A percentile compares a stretch with the other conserved stretches of the same genome.
Evolutionary conservation across 2,329 filamentous ascomycete species (phyloP).

Genomic region (Pseudogymnoascus sp.): DNA sequence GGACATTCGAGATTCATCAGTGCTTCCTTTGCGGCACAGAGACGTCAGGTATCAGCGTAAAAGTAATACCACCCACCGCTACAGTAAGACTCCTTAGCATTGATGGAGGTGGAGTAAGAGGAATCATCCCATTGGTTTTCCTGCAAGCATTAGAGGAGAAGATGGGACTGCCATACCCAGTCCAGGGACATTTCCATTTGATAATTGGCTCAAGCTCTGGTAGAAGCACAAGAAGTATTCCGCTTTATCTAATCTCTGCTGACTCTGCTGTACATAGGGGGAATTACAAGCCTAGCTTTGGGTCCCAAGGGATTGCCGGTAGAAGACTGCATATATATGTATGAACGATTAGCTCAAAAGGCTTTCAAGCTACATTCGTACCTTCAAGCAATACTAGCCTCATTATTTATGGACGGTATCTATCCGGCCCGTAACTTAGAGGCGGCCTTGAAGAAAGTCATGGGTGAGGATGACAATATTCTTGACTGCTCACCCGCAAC

Average conservation of each 20-base stretch:
- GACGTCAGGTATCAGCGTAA: conserved; percentile 14
- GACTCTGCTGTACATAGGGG: conserved; percentile 10
- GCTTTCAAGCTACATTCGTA: conserved; percentile 14
- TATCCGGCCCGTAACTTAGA: conserved; percentile 19
- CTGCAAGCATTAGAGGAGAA: conserved; percentile 17
- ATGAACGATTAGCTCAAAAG: conserved; percentile 15
- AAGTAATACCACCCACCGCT: conserved; percentile 27
- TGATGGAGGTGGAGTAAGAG: conserved; percentile 27
- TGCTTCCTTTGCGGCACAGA: conserved; percentile 25
- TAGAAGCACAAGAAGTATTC: conserved; percentile 9
- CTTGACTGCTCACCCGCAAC: conserved; percentile 17
- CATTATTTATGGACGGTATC: conserved; percentile 16
- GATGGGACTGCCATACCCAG: conserved; percentile 13
- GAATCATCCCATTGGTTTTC: conserved; percentile 19
- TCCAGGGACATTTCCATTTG: conserved; percentile 21
- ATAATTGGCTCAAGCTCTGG: conserved; percentile 19
- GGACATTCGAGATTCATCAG: conserved; percentile 19
- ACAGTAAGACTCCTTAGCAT: conserved; percentile 27
- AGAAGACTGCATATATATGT: conserved; percentile 15
- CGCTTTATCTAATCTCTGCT: not conserved
- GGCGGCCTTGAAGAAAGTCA: conserved; percentile 15
- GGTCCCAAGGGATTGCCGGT: conserved; percentile 13
- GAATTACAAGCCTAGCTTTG: conserved; percentile 17
- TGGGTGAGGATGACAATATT: conserved; percentile 15
- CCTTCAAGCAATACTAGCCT: conserved; percentile 9